A percentile compares a stretch with the other conserved stretches of the same genome.
Evolutionary conservation across 768 basidiomycete species (phyloP).

Genomic region (Tylopilus vinaceipallidus): DNA sequence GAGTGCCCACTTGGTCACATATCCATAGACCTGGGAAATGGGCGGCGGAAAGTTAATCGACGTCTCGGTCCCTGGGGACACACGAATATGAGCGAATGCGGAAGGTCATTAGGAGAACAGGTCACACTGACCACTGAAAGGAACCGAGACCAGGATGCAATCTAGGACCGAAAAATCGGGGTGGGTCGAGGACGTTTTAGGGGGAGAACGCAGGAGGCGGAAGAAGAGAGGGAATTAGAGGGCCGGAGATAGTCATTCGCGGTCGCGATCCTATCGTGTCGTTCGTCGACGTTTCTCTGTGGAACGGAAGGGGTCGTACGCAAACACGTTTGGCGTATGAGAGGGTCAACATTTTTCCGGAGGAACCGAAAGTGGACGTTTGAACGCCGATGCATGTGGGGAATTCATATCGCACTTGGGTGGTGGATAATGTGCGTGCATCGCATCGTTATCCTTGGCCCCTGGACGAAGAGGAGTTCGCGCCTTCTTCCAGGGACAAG

Average conservation of each 20-base stretch:
- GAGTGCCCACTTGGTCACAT: not conserved
- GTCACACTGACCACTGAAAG: not conserved
- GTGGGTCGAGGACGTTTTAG: not conserved
- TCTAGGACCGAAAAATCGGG: not conserved
- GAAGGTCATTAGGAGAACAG: not conserved
- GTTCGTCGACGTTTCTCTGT: not conserved
- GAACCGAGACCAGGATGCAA: slow-evolving; percentile 1
- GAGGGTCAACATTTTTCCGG: slow-evolving; percentile 5
- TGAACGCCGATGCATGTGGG: not conserved
- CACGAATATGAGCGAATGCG: slow-evolving; percentile 13
- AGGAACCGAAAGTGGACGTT: not conserved
- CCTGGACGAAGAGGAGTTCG: not conserved
- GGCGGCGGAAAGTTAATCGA: not conserved
- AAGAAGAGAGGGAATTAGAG: not conserved
- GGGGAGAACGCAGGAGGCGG: slow-evolving; percentile 2
- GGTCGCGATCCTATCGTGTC: not conserved
- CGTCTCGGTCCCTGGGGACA: slow-evolving; percentile 18
- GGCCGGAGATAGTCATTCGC: not conserved
- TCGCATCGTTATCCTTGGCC: slow-evolving; percentile 4
- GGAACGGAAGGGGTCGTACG: not conserved
- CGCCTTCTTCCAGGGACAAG: slow-evolving; percentile 9
- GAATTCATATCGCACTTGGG: not conserved
- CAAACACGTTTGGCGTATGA: not conserved
- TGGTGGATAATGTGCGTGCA: not conserved
- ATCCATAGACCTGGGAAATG: slow-evolving; percentile 5